Evolutionary conservation across 345 rosid genomes (phyloP).

Genomic region (Geranium brycei): DNA sequence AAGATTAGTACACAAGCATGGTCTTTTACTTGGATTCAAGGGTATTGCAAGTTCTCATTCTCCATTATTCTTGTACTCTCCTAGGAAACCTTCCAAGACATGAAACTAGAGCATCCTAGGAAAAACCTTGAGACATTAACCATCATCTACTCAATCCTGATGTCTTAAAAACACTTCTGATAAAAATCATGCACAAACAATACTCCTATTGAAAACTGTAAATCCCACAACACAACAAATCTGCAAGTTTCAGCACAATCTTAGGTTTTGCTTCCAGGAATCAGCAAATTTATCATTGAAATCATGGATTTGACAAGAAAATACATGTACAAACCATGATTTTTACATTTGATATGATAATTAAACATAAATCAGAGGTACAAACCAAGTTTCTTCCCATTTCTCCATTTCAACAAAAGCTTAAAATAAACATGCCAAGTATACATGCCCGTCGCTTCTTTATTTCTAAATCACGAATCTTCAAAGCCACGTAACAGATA

Average conservation of each 20-base stretch:
- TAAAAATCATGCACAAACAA: too few relatives aligned
- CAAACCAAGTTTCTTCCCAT: background rate
- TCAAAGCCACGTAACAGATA: background rate
- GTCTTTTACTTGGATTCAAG: background rate
- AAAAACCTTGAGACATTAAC: too few relatives aligned
- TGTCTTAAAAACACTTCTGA: too few relatives aligned
- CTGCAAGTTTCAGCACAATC: too few relatives aligned
- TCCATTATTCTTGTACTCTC: background rate
- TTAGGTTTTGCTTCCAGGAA: background rate
- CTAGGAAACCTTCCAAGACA: background rate
- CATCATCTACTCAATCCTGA: too few relatives aligned
- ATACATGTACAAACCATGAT: background rate
- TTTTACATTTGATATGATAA: background rate
- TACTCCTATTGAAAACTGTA: too few relatives aligned
- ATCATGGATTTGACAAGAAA: too few relatives aligned
- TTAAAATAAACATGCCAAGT: slow-evolving; percentile 23
- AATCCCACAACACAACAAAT: background rate
- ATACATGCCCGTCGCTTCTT: slow-evolving; percentile 2
- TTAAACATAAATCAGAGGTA: background rate
- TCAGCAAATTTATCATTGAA: background rate
- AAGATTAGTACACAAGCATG: background rate
- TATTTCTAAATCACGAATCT: background rate
- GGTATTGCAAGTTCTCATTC: background rate
- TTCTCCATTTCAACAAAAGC: slow-evolving; percentile 16
- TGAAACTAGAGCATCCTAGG: background rate